Evolutionary conservation across 495 filamentous ascomycete genomes (phyloP).

Genomic region (Podospora sp.): DNA sequence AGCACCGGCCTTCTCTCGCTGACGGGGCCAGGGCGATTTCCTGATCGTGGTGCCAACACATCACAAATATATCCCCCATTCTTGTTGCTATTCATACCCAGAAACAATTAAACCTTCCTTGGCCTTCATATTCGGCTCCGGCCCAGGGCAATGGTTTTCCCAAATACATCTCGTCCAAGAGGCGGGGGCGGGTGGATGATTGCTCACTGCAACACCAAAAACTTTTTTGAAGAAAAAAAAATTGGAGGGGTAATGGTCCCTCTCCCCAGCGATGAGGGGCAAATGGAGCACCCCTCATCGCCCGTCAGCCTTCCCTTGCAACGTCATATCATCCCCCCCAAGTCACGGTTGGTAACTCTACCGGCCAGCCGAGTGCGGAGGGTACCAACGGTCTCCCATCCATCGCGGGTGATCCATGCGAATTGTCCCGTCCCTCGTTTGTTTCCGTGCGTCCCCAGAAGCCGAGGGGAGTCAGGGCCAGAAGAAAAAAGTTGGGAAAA

Average conservation of each 20-base stretch:
- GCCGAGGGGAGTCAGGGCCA: background rate
- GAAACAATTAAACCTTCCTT: background rate
- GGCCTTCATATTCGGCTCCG: background rate
- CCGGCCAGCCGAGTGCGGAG: background rate
- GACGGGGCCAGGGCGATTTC: background rate
- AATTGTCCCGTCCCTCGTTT: constrained; percentile 12
- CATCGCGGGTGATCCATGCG: background rate
- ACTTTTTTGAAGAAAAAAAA: constrained; percentile 9
- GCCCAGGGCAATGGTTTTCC: background rate
- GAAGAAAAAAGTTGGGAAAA: constrained; percentile 2
- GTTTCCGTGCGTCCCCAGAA: background rate
- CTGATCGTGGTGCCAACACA: background rate
- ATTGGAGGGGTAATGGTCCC: constrained; percentile 9
- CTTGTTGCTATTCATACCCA: background rate
- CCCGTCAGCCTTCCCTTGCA: constrained; percentile 16
- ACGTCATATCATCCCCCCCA: constrained; percentile 21
- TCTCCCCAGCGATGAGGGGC: constrained; percentile 4
- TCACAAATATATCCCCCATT: background rate
- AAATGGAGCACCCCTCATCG: constrained; percentile 7
- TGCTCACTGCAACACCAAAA: background rate
- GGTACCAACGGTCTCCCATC: constrained; percentile 5
- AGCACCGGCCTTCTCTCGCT: background rate
- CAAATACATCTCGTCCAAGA: background rate
- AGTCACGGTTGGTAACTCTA: constrained; percentile 17
- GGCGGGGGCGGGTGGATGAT: constrained; percentile 1